Evolutionary conservation across 2,329 filamentous ascomycete species (phyloP), one percentile per base, ranked within the genome.

Genomic region (Clonostachys rhizophaga): DNA sequence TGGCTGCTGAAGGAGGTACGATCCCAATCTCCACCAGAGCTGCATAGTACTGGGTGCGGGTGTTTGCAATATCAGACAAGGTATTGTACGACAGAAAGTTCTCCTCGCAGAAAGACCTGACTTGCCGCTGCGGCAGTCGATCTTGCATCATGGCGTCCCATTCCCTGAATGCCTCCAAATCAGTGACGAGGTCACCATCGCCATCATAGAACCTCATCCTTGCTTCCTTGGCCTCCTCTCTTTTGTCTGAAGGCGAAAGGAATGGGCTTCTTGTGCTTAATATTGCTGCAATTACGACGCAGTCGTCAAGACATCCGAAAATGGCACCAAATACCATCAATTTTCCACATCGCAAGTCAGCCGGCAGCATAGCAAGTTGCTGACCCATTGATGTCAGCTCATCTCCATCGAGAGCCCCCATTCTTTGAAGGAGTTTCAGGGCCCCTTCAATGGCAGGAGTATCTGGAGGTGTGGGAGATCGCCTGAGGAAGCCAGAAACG

Each of bases 311-410:
- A 59, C 92, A 97, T 34, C 89, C 89, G 59, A 99, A 97, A 49
- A 95, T 91, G 14, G 90, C 87, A 6, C 94, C 94, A 60, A 95
- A 96, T 5, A 99, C 89, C 78, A 99, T 90, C 34, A 99, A 77
- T 67, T 99, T 99, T 42, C 89, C 90, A 63, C 91, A 95, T 30
- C 92, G 84, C 43, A 99, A 76, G 60, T 99, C 94, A 1, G 92
- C 89, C 2, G 94, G 94, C 44, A 99, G 91, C 82, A 95, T 89
- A 16, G 91, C 87, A n/a, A 99, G 75, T 68, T 97, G 94, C 46
- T 87, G 84, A 37, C 94, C 94, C 42, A 99, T 83, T 4, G 91
- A 91, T 0, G 94, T 97, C 39, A 99, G 76, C 57, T 90, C 87
- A 48, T 89, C 83, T 41, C 89, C 89, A 55, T 94, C 89, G 13